Conservation (phyloP, 768 basidiomycete species). For the Russula sp. region DNA sequence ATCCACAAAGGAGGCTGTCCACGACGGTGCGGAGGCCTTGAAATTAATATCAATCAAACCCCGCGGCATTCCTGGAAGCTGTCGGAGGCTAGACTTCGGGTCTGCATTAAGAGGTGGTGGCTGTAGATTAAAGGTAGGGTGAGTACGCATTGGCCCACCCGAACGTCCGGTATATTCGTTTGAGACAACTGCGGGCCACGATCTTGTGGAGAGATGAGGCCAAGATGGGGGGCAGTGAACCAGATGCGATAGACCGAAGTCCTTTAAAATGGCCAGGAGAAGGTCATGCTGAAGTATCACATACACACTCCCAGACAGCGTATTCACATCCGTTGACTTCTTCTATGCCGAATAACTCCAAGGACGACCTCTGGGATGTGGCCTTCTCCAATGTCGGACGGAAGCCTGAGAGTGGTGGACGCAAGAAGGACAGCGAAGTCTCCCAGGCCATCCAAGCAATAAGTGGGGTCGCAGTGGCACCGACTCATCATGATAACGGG, state of each 20-base stretch:
- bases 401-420: neutral
- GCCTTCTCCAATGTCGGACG: conserved; percentile 1
- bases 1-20: too few relatives aligned
- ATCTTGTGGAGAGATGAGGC: neutral
- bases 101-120: too few relatives aligned
- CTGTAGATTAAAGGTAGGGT: too few relatives aligned
- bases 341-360: neutral
- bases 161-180: neutral
- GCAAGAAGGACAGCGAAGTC: neutral
- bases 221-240: neutral
- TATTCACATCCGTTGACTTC: neutral
- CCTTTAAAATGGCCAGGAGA: neutral
- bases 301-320: neutral
- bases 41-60: too few relatives aligned
- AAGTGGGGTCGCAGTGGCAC: neutral
- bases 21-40: too few relatives aligned
- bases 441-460: neutral
- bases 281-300: neutral
- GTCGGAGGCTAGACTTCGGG: too few relatives aligned
- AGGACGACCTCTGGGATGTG: neutral
- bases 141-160: neutral
- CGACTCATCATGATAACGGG: too few relatives aligned
- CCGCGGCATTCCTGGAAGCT: too few relatives aligned
- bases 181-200: neutral
- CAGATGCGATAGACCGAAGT: neutral